Base-by-base conservation (phyloP, 495 filamentous ascomycete species). In the Glarea lozoyensis region DNA sequence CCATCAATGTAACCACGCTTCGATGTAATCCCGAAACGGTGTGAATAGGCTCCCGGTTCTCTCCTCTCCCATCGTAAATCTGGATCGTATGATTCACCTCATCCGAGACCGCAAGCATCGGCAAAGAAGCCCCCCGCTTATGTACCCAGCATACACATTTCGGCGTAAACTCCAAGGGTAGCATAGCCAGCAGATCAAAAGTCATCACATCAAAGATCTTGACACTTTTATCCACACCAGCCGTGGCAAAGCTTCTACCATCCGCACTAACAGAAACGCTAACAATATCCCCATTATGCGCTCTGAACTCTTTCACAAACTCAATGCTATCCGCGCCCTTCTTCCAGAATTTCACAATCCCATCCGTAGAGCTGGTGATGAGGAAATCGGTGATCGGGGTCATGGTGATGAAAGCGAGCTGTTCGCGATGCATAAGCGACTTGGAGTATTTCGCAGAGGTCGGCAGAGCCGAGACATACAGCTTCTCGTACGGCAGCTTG, bases 261-360 rank as follows among this genome's bases (percentile, higher is more conserved):
- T 99, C 92, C 27, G 79, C 71, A 59, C 90, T 96, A 15, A 83
- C 78, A 36, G 78, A 87, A 21, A 88, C 84, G 27, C 81, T 80
- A 23, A 68, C 78, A 54, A 97, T 88, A 58, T 93, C 89, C 22
- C 85, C 86, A 42, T 70, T 70, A 60, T 97, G 93, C 13, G 88
- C 89, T 45, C 79, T 79, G 66, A 94, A 99, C 67, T 96, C 88
- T 64, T 99, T 99, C 12, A 97, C 88, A 53, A 97, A 97, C 63
- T 99, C 92, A 23, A 96, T 84, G 0, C 86, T 86, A 7, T 83
- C 82, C 3, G 78, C 78, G 47, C 84, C 75, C 65, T 99, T 99
- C 71, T 99, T 97, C 92, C 92, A 99, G 64, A 97, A 99, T 61
- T 97, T 97, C 39, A 97, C 90, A 0, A 88, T 81, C 2, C 93